Evolutionary conservation across 2,329 filamentous ascomycete genomes (phyloP).

Genomic region (Cryphonectria radicalis): DNA sequence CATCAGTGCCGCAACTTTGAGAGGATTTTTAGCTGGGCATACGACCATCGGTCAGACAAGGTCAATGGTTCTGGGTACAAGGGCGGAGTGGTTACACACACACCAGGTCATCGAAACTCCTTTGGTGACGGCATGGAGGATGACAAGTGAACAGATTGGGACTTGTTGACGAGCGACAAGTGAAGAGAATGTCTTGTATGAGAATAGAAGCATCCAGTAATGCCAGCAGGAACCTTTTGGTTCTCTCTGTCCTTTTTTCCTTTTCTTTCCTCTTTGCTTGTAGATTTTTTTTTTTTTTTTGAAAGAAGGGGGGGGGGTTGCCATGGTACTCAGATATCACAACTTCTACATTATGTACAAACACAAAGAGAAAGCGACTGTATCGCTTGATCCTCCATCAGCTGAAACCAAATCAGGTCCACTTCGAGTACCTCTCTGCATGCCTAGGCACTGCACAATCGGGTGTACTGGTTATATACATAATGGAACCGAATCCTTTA

Average conservation of each 20-base stretch:
- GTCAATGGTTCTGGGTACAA: not conserved
- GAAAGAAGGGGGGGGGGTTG: not conserved
- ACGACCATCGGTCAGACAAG: not conserved
- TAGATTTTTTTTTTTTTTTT: not conserved
- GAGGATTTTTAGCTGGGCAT: constrained; percentile 14
- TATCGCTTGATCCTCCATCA: not conserved
- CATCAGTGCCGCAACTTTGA: constrained; percentile 24
- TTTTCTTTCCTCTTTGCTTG: not conserved
- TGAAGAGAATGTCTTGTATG: not conserved
- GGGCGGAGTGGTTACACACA: not conserved
- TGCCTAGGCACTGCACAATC: no score
- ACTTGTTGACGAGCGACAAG: not conserved
- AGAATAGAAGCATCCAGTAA: not conserved
- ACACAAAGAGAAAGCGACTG: not conserved
- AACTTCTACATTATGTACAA: not conserved
- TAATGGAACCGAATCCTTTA: no score
- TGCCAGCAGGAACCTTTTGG: not conserved
- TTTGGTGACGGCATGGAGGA: not conserved
- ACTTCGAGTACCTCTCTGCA: no score
- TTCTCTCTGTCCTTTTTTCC: not conserved
- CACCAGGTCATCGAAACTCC: not conserved
- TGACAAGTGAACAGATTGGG: not conserved
- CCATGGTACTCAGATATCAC: not conserved
- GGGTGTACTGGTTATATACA: no score
- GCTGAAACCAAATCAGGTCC: no score